Percentiles rank a stretch among this genome's conserved stretches.
Conservation (phyloP, 352 stramenopile species). For the Peronospora destructor region DNA sequence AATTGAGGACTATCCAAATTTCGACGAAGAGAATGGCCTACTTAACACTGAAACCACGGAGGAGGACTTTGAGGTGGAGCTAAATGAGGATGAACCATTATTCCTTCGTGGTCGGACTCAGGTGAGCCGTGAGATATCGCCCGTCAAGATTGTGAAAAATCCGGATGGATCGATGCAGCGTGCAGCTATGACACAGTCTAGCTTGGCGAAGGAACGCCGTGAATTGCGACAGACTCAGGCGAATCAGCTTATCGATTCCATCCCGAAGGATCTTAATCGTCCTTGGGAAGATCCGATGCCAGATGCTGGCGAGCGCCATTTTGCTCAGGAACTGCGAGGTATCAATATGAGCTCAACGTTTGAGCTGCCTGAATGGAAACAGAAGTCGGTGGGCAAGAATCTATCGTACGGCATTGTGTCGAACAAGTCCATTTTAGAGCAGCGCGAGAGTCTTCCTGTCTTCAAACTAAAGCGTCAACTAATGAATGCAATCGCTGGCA, state of each 20-base stretch:
- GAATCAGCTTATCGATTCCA: conserved; percentile 94
- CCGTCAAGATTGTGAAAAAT: conserved; percentile 98
- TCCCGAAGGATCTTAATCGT: conserved; percentile 97
- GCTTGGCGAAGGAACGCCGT: conserved; percentile 94
- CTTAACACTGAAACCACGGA: conserved; percentile 76
- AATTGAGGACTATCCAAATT: conserved; percentile 96
- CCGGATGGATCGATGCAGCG: conserved; percentile 97
- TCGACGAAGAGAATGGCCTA: conserved; percentile 90
- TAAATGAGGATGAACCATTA: conserved; percentile 95
- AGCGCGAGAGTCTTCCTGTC: conserved; percentile 95
- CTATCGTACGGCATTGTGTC: conserved; percentile 95
- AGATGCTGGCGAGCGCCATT: conserved; percentile 94
- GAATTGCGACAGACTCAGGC: conserved; percentile 95
- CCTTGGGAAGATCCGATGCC: conserved; percentile 98
- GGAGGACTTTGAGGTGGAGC: conserved; percentile 90
- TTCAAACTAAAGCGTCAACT: conserved; percentile 95
- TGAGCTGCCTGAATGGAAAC: conserved; percentile 95
- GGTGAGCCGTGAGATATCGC: conserved; percentile 86
- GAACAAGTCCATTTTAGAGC: conserved; percentile 93
- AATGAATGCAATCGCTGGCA: conserved; percentile 91
- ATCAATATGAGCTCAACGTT: conserved; percentile 89
- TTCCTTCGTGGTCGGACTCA: conserved; percentile 96
- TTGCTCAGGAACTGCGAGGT: conserved; percentile 92
- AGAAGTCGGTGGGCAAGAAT: conserved; percentile 95
- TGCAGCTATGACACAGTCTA: conserved; percentile 94